Evolutionary conservation across 805 yeast genomes (phyloP).

Genomic region (Pichia manshurica): DNA sequence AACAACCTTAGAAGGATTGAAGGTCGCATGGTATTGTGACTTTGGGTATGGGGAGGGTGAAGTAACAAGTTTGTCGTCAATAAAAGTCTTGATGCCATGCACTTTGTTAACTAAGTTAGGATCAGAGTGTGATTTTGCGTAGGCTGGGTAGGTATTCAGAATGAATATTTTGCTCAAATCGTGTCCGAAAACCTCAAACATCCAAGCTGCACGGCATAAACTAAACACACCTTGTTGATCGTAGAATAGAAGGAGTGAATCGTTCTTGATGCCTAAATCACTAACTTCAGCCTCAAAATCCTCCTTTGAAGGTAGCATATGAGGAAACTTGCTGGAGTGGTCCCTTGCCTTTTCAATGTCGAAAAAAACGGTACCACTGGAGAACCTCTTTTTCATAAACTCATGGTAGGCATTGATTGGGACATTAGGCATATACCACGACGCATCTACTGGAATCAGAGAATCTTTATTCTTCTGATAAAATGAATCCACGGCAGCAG

Average conservation of each 20-base stretch:
- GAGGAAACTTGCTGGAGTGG: slow-evolving; percentile 63
- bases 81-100: slow-evolving; percentile 21
- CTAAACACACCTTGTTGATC: slow-evolving; percentile 83
- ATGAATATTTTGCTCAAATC: slow-evolving; percentile 45
- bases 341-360: slow-evolving; percentile 72
- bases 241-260: slow-evolving; percentile 70
- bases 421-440: slow-evolving; percentile 87
- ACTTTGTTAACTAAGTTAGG: slow-evolving; percentile 22
- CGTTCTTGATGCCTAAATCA: slow-evolving; percentile 47
- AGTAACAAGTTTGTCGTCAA: slow-evolving; percentile 17
- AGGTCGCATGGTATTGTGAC: slow-evolving; percentile 33
- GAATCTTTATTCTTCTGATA: slow-evolving; percentile 10
- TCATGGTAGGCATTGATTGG: slow-evolving; percentile 57
- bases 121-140: slow-evolving; percentile 21
- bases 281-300: slow-evolving; percentile 51
- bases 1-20: slow-evolving; percentile 47
- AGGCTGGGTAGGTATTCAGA: slow-evolving; percentile 57
- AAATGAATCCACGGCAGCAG: slow-evolving; percentile 18
- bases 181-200: slow-evolving; percentile 76
- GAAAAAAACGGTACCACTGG: slow-evolving; percentile 64
- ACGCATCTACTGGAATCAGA: slow-evolving; percentile 66
- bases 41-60: slow-evolving; percentile 21
- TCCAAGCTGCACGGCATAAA: slow-evolving; percentile 91
- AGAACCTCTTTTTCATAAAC: slow-evolving; percentile 47
- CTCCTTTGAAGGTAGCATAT: slow-evolving; percentile 71